Evolutionary conservation across 192 early-diverging fungal species (phyloP).

Genomic region (Chytriomyces confervae): DNA sequence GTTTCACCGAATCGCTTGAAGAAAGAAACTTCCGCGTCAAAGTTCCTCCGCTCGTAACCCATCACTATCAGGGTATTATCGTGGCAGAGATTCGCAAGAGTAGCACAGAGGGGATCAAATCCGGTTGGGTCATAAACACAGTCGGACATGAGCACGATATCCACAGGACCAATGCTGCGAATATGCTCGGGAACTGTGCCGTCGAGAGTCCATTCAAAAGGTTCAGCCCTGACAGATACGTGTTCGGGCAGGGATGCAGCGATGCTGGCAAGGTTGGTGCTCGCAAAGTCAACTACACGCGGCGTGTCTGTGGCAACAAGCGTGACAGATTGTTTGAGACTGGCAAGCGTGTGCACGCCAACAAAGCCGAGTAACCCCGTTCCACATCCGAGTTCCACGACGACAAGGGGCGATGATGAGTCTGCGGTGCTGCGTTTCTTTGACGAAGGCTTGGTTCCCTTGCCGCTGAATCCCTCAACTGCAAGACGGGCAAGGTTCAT

Average conservation of each 20-base stretch:
- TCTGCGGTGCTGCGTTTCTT: neutral
- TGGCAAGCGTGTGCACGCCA: slow-evolving; percentile 34
- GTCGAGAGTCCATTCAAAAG: slow-evolving; percentile 2
- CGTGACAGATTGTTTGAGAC: neutral
- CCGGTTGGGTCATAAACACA: slow-evolving; percentile 37
- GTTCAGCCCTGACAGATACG: slow-evolving; percentile 7
- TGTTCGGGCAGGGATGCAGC: neutral
- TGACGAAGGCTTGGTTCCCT: neutral
- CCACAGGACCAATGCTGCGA: neutral
- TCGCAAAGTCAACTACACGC: slow-evolving; percentile 47
- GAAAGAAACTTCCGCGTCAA: slow-evolving; percentile 51
- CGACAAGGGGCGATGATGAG: slow-evolving; percentile 1
- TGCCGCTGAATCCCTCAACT: neutral
- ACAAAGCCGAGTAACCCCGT: slow-evolving; percentile 64
- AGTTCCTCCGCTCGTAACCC: slow-evolving; percentile 51
- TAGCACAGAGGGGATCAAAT: slow-evolving; percentile 38
- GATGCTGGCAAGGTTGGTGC: slow-evolving; percentile 36
- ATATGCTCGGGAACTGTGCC: slow-evolving; percentile 10
- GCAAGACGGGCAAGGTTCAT: slow-evolving; percentile 14
- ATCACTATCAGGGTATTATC: slow-evolving; percentile 39
- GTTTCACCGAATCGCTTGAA: slow-evolving; percentile 40
- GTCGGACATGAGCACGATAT: slow-evolving; percentile 37
- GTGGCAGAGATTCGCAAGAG: slow-evolving; percentile 29
- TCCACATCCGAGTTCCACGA: slow-evolving; percentile 65
- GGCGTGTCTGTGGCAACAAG: slow-evolving; percentile 61